A percentile compares a stretch with the other conserved stretches of the same genome.
Conservation (phyloP, 2,329 filamentous ascomycete species). For the Anisogramma anomala region DNA sequence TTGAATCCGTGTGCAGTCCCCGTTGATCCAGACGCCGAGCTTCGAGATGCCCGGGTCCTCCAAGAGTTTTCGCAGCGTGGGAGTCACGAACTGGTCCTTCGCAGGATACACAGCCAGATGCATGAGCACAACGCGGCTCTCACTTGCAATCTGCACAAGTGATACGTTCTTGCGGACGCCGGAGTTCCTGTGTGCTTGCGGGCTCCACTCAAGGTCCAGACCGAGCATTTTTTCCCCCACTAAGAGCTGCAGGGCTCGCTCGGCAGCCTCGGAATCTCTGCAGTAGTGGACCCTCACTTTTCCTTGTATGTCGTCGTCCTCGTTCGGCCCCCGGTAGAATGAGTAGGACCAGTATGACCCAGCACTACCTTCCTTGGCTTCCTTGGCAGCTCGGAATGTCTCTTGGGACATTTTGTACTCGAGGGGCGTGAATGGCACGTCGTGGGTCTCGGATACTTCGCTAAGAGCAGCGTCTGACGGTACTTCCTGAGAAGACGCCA, state of each 20-base stretch:
- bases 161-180: constrained; percentile 60
- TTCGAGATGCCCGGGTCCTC: constrained; percentile 61
- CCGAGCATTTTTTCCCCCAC: constrained; percentile 60
- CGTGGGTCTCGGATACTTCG: constrained; percentile 8
- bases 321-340: constrained; percentile 47
- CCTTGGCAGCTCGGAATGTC: constrained; percentile 36
- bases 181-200: constrained; percentile 32
- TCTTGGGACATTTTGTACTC: constrained; percentile 36
- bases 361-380: constrained; percentile 30
- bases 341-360: constrained; percentile 57
- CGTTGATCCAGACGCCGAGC: constrained; percentile 63
- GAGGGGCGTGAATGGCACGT: constrained; percentile 28
- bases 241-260: constrained; percentile 57
- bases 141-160: constrained; percentile 70
- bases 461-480: too few species aligned
- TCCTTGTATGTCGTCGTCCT: constrained; percentile 25
- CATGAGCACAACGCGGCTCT: constrained; percentile 67
- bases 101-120: constrained; percentile 58
- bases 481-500: too few species aligned
- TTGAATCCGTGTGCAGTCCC: constrained; percentile 56
- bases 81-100: constrained; percentile 51
- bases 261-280: constrained; percentile 52
- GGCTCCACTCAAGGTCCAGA: constrained; percentile 80
- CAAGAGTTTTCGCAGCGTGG: constrained; percentile 59
- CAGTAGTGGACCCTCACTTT: constrained; percentile 69